These are phyloP conservation scores for Geosiphon pyriformis DNA, from an alignment of 192 early-diverging fungal species.

Conservation along the genomic window DNA sequence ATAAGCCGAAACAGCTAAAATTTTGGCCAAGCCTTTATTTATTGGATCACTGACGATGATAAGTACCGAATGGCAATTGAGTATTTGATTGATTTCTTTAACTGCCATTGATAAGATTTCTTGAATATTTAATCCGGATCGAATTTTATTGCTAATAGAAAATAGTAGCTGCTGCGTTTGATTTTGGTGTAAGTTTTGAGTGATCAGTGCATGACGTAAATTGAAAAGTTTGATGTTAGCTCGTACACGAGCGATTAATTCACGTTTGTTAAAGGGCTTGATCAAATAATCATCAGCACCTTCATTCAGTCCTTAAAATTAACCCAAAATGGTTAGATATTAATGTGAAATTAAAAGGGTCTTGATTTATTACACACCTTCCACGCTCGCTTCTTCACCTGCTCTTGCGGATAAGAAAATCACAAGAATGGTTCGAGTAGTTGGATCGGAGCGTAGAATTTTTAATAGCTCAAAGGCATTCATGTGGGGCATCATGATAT, in stretches of 20 bases:
- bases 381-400: conserved; percentile 46
- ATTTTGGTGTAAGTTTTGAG: conserved; percentile 29
- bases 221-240: conserved; percentile 45
- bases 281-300: conserved; percentile 59
- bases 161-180: conserved; percentile 38
- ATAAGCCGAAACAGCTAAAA: neutral
- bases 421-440: conserved; percentile 44
- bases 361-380: too few relatives aligned
- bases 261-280: conserved; percentile 42
- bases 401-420: conserved; percentile 53
- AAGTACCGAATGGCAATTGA: conserved; percentile 32
- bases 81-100: conserved; percentile 32
- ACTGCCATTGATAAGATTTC: conserved; percentile 30
- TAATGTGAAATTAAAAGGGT: neutral
- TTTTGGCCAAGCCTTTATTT: neutral
- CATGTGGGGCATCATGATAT: conserved; percentile 62
- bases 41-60: conserved; percentile 23
- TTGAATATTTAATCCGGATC: conserved; percentile 31
- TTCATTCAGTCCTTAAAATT: conserved; percentile 31
- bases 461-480: conserved; percentile 49
- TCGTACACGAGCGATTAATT: conserved; percentile 50
- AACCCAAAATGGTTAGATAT: neutral
- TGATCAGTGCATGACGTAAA: conserved; percentile 37
- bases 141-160: conserved; percentile 32
- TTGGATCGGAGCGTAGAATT: conserved; percentile 31